Conservation (phyloP, 2,329 filamentous ascomycete genomes). For the Pseudogymnoascus sp. region DNA sequence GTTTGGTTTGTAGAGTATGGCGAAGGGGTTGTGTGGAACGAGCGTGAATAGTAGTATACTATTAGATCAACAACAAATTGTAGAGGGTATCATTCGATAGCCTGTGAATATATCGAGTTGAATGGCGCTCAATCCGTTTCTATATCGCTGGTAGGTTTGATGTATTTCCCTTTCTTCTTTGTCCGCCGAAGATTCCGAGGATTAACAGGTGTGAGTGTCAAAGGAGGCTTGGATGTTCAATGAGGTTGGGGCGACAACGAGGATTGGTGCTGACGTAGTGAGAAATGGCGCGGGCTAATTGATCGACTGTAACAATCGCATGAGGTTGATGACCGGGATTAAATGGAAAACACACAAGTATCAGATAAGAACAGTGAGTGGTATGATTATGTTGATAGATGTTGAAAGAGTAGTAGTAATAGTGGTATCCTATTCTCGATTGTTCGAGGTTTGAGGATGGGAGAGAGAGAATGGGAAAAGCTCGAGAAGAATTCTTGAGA, state of each 20-base stretch:
- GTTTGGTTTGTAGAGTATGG: not conserved
- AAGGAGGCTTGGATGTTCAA: not conserved
- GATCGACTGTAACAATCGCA: not conserved
- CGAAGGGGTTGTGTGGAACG: not conserved
- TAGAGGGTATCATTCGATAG: not conserved
- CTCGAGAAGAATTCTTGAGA: not conserved
- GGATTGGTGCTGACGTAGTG: constrained; percentile 5
- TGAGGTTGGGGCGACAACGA: constrained; percentile 4
- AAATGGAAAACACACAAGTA: not conserved
- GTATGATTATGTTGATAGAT: not conserved
- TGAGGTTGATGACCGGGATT: not conserved
- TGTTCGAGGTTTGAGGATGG: not conserved
- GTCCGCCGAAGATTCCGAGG: not conserved
- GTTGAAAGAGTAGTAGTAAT: no score
- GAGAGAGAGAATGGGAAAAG: not conserved
- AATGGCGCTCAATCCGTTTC: not conserved
- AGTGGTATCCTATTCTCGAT: not conserved
- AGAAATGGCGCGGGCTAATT: not conserved
- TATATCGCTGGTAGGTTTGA: not conserved
- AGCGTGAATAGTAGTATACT: constrained; percentile 9
- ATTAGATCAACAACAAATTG: not conserved
- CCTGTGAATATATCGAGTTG: not conserved
- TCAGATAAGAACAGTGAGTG: not conserved
- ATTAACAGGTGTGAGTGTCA: not conserved
- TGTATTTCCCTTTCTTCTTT: not conserved